phyloP scores from a whole-genome alignment of 2,329 filamentous ascomycete genomes.

The Phialophora verrucosa region DNA sequence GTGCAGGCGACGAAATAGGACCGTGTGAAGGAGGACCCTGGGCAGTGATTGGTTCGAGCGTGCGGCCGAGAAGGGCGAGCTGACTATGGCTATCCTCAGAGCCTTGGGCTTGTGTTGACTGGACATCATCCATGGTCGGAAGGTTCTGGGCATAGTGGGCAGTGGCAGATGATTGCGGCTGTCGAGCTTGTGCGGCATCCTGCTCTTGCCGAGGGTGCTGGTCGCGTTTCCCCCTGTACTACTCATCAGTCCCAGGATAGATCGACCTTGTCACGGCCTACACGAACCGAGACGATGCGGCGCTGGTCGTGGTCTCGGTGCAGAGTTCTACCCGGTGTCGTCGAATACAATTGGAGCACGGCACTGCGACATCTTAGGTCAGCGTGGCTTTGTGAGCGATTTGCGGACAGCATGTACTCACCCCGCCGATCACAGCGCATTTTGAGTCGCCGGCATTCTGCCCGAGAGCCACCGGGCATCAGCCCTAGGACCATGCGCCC shows the following conservation, averaged over 20 bases:
- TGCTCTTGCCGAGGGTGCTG: not conserved
- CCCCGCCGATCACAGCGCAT: constrained; percentile 23
- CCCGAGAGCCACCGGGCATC: not conserved
- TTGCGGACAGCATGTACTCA: not conserved
- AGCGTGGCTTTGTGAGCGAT: too few species aligned
- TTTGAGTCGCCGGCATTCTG: constrained; percentile 28
- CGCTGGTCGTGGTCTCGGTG: constrained; percentile 1
- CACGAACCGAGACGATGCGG: constrained; percentile 7
- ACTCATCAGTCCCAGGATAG: not conserved
- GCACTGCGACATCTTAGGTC: constrained; percentile 7
- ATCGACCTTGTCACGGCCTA: not conserved
- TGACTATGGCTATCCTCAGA: constrained; percentile 8
- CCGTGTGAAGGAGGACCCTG: not conserved
- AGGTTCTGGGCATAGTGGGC: not conserved
- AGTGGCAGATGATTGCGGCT: not conserved
- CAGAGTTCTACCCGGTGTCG: constrained; percentile 18
- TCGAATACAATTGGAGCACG: constrained; percentile 26
- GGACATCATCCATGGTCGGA: not conserved
- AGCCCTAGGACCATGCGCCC: not conserved
- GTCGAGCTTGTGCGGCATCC: constrained; percentile 3
- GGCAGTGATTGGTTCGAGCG: constrained; percentile 13
- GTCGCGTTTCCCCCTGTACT: not conserved
- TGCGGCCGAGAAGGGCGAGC: constrained; percentile 6
- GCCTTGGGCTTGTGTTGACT: constrained; percentile 1
- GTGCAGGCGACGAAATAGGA: constrained; percentile 3